These are phyloP conservation scores for Graphium sp. DNA, from an alignment of 2,329 filamentous ascomycete species.

Conservation along the genomic window DNA sequence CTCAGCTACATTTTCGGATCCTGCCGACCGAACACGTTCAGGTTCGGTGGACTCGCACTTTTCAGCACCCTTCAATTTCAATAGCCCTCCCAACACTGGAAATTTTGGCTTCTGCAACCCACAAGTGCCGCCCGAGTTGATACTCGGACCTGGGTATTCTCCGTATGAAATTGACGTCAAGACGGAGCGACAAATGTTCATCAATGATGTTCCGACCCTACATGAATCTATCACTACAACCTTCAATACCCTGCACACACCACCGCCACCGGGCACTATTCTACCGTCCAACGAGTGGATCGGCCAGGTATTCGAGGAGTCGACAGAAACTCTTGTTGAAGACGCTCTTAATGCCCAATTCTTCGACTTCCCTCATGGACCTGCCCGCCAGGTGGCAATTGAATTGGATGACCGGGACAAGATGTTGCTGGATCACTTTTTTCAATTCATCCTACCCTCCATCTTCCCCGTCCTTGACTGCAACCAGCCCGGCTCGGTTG, in stretches of 20 bases:
- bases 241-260: slow-evolving; percentile 78
- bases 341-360: slow-evolving; percentile 32
- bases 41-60: slow-evolving; percentile 69
- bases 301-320: slow-evolving; percentile 49
- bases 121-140: slow-evolving; percentile 45
- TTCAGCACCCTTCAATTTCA: slow-evolving; percentile 58
- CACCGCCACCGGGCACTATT: slow-evolving; percentile 51
- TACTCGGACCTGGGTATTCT: slow-evolving; percentile 38
- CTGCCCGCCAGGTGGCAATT: slow-evolving; percentile 53
- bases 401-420: slow-evolving; percentile 81
- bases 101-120: slow-evolving; percentile 46
- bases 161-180: slow-evolving; percentile 94
- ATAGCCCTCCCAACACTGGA: slow-evolving; percentile 33
- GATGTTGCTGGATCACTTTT: slow-evolving; percentile 76
- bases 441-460: slow-evolving; percentile 70
- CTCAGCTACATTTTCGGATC: slow-evolving; percentile 64
- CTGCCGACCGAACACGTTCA: slow-evolving; percentile 54
- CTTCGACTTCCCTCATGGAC: slow-evolving; percentile 56
- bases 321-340: slow-evolving; percentile 10
- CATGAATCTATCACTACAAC: slow-evolving; percentile 80
- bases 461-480: slow-evolving; percentile 87
- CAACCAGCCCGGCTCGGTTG: slow-evolving; percentile 70
- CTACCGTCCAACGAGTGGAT: slow-evolving; percentile 55
- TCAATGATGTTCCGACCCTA: slow-evolving; percentile 76
- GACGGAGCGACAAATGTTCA: slow-evolving; percentile 85